These are phyloP conservation scores for Ophiostoma tasmaniense DNA, from an alignment of 2,329 filamentous ascomycete species.

Conservation along the genomic window DNA sequence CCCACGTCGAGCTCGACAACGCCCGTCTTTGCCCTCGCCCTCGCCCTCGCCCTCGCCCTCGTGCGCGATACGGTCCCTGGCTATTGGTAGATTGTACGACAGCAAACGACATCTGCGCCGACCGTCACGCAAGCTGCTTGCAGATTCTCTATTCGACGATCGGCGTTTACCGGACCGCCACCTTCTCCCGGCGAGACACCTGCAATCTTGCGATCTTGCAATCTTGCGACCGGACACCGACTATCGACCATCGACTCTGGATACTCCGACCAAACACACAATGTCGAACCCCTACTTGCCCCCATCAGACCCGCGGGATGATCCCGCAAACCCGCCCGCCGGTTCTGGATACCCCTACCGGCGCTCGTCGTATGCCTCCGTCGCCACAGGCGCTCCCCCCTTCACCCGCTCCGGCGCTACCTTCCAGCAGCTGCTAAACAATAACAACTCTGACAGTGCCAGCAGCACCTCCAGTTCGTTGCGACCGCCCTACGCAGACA, in stretches of 20 bases:
- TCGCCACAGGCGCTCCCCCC: slow-evolving; percentile 29
- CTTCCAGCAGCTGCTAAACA: slow-evolving; percentile 43
- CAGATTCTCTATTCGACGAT: background rate
- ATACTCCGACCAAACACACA: background rate
- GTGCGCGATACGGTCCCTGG: background rate
- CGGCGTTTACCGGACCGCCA: background rate
- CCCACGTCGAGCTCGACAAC: background rate
- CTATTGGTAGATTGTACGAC: background rate
- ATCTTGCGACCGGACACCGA: too few relatives aligned
- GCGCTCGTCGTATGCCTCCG: slow-evolving; percentile 36
- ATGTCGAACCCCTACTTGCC: slow-evolving; percentile 38
- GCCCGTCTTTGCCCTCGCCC: background rate
- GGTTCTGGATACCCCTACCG: slow-evolving; percentile 28
- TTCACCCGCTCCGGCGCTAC: slow-evolving; percentile 32
- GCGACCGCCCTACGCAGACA: slow-evolving; percentile 20
- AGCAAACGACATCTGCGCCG: background rate
- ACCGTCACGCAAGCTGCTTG: background rate
- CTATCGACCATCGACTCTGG: too few relatives aligned
- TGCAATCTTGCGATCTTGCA: too few relatives aligned
- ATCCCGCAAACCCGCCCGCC: slow-evolving; percentile 23
- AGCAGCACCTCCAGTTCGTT: slow-evolving; percentile 17
- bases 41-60: too few relatives aligned
- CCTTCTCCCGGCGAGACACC: background rate
- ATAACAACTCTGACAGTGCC: slow-evolving; percentile 17
- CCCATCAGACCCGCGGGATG: slow-evolving; percentile 24